Evolutionary conservation across 108 stramenopile genomes (phyloP), one percentile per base, ranked within the genome.

Genomic region (Skeletonema marinoi): DNA sequence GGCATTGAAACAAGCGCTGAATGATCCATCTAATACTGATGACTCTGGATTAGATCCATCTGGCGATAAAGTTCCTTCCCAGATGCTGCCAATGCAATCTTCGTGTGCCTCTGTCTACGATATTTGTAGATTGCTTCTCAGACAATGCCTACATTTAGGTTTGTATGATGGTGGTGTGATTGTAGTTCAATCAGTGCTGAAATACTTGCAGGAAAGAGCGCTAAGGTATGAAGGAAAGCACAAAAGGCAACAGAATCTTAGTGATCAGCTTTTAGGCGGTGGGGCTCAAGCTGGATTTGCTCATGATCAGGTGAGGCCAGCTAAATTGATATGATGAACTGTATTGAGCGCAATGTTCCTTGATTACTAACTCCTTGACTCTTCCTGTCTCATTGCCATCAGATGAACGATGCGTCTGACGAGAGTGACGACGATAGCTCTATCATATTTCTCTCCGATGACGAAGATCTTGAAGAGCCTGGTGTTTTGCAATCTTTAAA

Each of bases 81-180:
- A 60, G 0, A 19, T 68, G n/a, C 35, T 92, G 10, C 87, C 92
- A 17, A 70, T 92, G 10, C 76, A 90, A 35, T 89, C 87, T 5
- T 93, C 94, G 5, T 90, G 85, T 60, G 60, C 86, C 44, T 81
- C 85, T 65, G 91, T 92, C 1, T 89, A 78, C 73, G 69, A 81
- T 17, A 95, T 95, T 60, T 89, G 92, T 14, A 78, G 70, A 9
- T 68, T 88, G 50, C 84, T 95, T 1, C 83, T 92, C 68, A 92
- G 85, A 32, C 92, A 89, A 66, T 83, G 87, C 19, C 77, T 90
- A 51, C 85, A 78, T 30, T 73, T 87, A 10, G 73, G 87, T 48
- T 61, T 87, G 7, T 92, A 84, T 64, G 71, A 83, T 35, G 87
- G 89, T 8, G 88, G 89, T 6, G 44, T 78, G 38, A 82, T 95